Base-by-base conservation (phyloP, 1,284 basidiomycete species). In the Agroathelia rolfsii region DNA sequence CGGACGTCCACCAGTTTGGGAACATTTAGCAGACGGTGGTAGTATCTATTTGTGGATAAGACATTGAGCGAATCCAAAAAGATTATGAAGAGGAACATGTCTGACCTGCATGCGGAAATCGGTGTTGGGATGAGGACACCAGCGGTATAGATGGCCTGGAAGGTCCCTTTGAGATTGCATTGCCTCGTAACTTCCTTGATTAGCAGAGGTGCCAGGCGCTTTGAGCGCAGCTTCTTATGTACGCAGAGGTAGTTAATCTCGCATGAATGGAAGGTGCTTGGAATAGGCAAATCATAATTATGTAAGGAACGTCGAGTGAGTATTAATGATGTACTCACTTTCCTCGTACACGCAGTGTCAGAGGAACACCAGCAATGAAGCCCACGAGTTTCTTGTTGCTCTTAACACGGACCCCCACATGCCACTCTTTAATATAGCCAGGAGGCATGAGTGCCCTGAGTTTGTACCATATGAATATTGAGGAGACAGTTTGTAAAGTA, bases 211-310 rank as follows among this genome's bases (percentile, higher is more conserved):
- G 95, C 84, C 13, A 99, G 69, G 21, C 95, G 84, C 56, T 97
- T 98, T 4, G 89, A 87, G 9, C 95, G 81, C 29, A 98, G 64
- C 58, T 96, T 96, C 64, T 99, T 99, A 71, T 97, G 94, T 3
- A 97, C 81, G 49, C 92, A 96, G 31, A 99, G 77, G 58, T 93
- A 98, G 59, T 99, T 98, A 63, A 99, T 94, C 59, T 98, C 95
- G 47, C 80, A 79, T 21, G 77, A 72, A 24, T 61, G 61, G 49
- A 95, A 68, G 6, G 66, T 59, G 36, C 88, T 94, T 42, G 16
- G 32, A 32, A n/a, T n/a, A n/a, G n/a, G n/a, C n/a, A n/a, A n/a
- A n/a, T n/a, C n/a, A n/a, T n/a, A n/a, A n/a, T n/a, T n/a, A n/a
- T n/a, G n/a, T n/a, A n/a, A n/a, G n/a, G n/a, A n/a, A n/a, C n/a